phyloP scores from a whole-genome alignment of 441 rosid genomes.

The Arabidopsis lyrata region DNA sequence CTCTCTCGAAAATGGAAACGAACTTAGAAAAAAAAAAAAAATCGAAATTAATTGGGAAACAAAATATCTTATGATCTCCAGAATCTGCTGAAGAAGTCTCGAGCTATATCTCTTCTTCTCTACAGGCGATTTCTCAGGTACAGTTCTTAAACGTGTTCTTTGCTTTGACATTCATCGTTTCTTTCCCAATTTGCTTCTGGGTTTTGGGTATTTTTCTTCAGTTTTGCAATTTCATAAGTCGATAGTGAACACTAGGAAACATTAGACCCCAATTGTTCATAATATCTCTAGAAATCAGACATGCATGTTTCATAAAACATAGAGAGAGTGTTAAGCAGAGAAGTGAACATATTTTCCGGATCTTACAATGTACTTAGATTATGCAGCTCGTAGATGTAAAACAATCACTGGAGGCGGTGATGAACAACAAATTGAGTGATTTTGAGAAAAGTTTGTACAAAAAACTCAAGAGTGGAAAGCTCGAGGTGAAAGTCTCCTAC shows the following conservation, averaged over 20 bases:
- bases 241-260: constrained; percentile 13
- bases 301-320: constrained; percentile 18
- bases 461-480: constrained; percentile 71
- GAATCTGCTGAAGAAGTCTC: not conserved
- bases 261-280: constrained; percentile 3
- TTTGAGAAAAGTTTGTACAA: constrained; percentile 60
- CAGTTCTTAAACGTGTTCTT: not conserved
- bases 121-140: constrained; percentile 27
- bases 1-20: constrained; percentile 1
- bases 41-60: not conserved
- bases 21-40: not conserved
- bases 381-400: constrained; percentile 16
- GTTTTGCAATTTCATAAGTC: not conserved
- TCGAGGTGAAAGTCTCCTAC: constrained; percentile 58
- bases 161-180: not conserved
- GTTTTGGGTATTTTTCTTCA: not conserved
- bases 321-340: not conserved
- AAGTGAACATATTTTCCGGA: not conserved
- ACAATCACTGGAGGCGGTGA: constrained; percentile 7
- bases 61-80: not conserved
- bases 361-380: constrained; percentile 26
- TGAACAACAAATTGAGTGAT: constrained; percentile 38
- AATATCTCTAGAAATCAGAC: not conserved
- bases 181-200: constrained; percentile 17
- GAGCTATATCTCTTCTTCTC: constrained; percentile 7